Conservation (phyloP, 768 basidiomycete species). For the Candolleomyces aberdarensis region DNA sequence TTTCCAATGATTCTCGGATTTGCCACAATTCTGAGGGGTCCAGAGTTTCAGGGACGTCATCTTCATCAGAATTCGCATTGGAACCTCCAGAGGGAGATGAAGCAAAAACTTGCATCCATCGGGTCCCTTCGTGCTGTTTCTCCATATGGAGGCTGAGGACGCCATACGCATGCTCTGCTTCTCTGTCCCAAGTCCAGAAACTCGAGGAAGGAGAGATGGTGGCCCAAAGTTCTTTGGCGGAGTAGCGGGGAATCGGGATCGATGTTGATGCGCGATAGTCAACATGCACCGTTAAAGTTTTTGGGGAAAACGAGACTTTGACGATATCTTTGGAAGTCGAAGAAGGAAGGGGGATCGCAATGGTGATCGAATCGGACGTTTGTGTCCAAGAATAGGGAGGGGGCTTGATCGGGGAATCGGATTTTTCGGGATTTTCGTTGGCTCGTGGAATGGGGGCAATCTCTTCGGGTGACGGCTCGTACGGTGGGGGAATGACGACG, state of each 20-base stretch:
- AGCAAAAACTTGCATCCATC: slow-evolving; percentile 87
- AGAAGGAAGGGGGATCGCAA: slow-evolving; percentile 82
- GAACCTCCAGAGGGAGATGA: slow-evolving; percentile 32
- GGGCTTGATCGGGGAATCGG: slow-evolving; percentile 19
- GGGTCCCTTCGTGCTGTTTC: slow-evolving; percentile 77
- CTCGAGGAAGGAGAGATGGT: slow-evolving; percentile 72
- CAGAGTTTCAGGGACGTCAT: slow-evolving; percentile 84
- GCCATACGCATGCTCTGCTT: slow-evolving; percentile 64
- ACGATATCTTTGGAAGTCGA: slow-evolving; percentile 61
- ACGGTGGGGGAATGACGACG: slow-evolving; percentile 28
- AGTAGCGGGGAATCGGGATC: slow-evolving; percentile 51
- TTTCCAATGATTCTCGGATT: slow-evolving; percentile 80
- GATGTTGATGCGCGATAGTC: slow-evolving; percentile 28
- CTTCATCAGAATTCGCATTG: slow-evolving; percentile 30
- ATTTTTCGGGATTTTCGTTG: slow-evolving; percentile 51
- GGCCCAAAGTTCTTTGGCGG: slow-evolving; percentile 73
- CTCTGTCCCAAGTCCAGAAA: slow-evolving; percentile 91
- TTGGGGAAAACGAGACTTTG: slow-evolving; percentile 60
- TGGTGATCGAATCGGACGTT: slow-evolving; percentile 73
- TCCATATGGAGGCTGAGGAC: slow-evolving; percentile 82
- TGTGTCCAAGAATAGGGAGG: slow-evolving; percentile 96
- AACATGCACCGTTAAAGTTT: slow-evolving; percentile 65
- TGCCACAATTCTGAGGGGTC: slow-evolving; percentile 78
- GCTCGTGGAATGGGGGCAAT: slow-evolving; percentile 64
- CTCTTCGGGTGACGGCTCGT: slow-evolving; percentile 65